A percentile compares a stretch with the other conserved stretches of the same genome.
Evolutionary conservation across 2,329 filamentous ascomycete species (phyloP).

Genomic region (Neoascochyta sp.): DNA sequence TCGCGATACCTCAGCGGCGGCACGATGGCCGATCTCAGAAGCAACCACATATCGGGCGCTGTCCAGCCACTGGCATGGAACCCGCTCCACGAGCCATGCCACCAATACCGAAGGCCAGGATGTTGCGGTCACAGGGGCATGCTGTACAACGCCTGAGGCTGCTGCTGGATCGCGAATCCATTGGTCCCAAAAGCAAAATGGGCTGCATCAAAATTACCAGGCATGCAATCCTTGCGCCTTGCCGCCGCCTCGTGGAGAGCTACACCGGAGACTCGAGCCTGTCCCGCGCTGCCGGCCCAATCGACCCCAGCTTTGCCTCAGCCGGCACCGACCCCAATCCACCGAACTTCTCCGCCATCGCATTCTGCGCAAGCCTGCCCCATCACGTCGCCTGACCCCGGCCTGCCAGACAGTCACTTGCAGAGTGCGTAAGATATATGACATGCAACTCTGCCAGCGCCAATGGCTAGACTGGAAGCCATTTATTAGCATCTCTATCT

Average conservation of each 20-base stretch:
- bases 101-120: conserved; percentile 22
- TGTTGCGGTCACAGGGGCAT: conserved; percentile 11
- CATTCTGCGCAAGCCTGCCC: conserved; percentile 6
- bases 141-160: conserved; percentile 19
- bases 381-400: conserved; percentile 17
- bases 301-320: conserved; percentile 4
- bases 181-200: conserved; percentile 23
- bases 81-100: conserved; percentile 13
- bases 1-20: too few relatives aligned
- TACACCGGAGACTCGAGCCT: conserved; percentile 5
- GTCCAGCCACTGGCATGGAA: conserved; percentile 18
- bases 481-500: too few relatives aligned
- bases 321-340: conserved; percentile 2
- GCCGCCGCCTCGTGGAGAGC: conserved; percentile 15
- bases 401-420: conserved; percentile 15
- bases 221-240: conserved; percentile 3
- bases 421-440: conserved; percentile 4
- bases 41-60: conserved; percentile 13
- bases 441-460: not conserved
- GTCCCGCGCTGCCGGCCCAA: conserved; percentile 3
- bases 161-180: conserved; percentile 17
- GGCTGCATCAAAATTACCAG: conserved; percentile 12
- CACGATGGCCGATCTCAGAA: conserved; percentile 30
- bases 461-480: not conserved
- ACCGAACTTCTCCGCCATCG: conserved; percentile 26